Percentiles rank a stretch among this genome's conserved stretches.
Evolutionary conservation across 2,329 filamentous ascomycete genomes (phyloP).

Genomic region (Curvularia hawaiiensis): DNA sequence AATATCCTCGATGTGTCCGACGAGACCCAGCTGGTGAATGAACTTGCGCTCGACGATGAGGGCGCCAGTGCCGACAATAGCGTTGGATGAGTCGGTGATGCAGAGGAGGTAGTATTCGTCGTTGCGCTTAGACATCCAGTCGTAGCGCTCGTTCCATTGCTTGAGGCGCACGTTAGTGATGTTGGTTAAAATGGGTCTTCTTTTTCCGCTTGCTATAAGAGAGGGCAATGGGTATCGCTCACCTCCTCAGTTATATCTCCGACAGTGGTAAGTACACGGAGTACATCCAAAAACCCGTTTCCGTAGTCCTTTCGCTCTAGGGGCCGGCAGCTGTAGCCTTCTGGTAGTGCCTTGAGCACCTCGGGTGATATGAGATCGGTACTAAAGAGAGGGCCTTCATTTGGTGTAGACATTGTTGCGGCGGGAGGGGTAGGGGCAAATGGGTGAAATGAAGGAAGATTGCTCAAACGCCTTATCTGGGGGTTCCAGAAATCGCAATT

Average conservation of each 20-base stretch:
- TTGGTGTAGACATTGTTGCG: conserved; percentile 15
- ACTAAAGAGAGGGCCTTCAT: conserved; percentile 71
- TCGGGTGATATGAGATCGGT: conserved; percentile 75
- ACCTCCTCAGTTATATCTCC: conserved; percentile 78
- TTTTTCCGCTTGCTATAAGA: neutral
- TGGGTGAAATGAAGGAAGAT: neutral
- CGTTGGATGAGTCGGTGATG: conserved; percentile 72
- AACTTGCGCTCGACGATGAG: conserved; percentile 94
- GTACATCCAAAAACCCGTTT: conserved; percentile 84
- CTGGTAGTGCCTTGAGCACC: conserved; percentile 74
- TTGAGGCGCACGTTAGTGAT: neutral
- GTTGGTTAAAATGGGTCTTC: neutral
- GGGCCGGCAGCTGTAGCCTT: conserved; percentile 82
- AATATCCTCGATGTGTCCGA: conserved; percentile 98
- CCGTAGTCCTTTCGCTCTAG: conserved; percentile 78
- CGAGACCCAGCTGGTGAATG: conserved; percentile 79
- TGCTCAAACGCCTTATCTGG: neutral
- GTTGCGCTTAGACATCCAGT: conserved; percentile 76
- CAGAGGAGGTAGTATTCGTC: conserved; percentile 87
- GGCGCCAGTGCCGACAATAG: conserved; percentile 87
- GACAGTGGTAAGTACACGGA: conserved; percentile 90
- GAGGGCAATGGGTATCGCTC: neutral
- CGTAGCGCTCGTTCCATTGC: conserved; percentile 76
- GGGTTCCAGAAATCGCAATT: neutral
- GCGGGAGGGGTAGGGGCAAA: neutral